These are phyloP conservation scores for Passiflora organensis DNA, from an alignment of 345 rosid genomes.

Conservation along the genomic window DNA sequence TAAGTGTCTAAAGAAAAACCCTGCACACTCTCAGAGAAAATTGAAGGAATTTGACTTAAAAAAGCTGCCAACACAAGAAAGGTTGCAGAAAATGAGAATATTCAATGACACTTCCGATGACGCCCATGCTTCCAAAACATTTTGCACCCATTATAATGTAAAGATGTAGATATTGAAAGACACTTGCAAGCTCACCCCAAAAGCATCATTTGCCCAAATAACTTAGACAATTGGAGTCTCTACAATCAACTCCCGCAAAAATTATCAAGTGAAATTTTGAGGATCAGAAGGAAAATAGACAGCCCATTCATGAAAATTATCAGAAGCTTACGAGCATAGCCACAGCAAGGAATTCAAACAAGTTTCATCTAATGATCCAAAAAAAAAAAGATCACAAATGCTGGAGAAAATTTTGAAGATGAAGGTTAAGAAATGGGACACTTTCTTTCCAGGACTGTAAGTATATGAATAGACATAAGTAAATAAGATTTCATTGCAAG, in stretches of 20 bases:
- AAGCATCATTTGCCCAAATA: neutral
- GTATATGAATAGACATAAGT: too few relatives aligned
- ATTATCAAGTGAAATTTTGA: neutral
- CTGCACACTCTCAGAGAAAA: slow-evolving; percentile 33
- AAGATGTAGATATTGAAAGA: neutral
- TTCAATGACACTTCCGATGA: neutral
- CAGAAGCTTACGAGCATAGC: neutral
- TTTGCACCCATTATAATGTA: neutral
- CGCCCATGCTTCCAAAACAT: neutral
- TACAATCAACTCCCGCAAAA: neutral
- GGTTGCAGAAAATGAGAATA: neutral
- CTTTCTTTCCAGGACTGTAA: too few relatives aligned
- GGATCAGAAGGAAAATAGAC: neutral
- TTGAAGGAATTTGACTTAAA: slow-evolving; percentile 15
- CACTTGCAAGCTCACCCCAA: neutral
- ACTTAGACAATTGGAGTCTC: too few relatives aligned
- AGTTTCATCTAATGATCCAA: too few relatives aligned
- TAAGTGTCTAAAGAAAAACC: slow-evolving; percentile 44
- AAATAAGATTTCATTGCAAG: too few relatives aligned
- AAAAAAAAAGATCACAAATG: neutral
- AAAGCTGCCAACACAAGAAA: too few relatives aligned
- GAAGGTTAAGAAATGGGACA: too few relatives aligned
- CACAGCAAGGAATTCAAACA: neutral
- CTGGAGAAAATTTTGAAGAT: too few relatives aligned
- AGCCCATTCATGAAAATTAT: neutral